A percentile compares a stretch with the other conserved stretches of the same genome.
phyloP scores from a whole-genome alignment of 208 protist genomes.

The Leishmania tarentolae region DNA sequence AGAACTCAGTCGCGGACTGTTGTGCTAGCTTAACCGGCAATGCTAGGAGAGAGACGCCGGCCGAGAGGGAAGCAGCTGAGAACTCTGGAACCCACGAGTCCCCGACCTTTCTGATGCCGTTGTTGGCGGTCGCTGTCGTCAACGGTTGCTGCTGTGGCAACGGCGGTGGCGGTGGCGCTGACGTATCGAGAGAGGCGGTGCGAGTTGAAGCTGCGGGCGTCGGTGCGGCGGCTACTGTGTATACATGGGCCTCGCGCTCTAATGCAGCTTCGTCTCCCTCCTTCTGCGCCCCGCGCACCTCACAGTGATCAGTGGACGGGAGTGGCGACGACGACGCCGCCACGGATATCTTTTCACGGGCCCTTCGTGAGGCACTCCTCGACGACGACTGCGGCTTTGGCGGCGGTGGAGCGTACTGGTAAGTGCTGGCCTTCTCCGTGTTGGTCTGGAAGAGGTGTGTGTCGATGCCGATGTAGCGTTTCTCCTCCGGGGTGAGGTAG shows the following conservation, averaged over 20 bases:
- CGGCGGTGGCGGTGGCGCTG: neutral
- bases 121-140: neutral
- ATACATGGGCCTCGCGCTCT: neutral
- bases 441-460: slow-evolving; percentile 81
- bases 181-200: neutral
- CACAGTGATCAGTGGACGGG: neutral
- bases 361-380: neutral
- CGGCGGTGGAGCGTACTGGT: slow-evolving; percentile 57
- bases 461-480: slow-evolving; percentile 76
- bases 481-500: slow-evolving; percentile 80
- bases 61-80: neutral
- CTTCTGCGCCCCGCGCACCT: neutral
- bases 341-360: neutral
- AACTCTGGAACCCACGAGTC: neutral
- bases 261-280: neutral
- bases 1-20: neutral
- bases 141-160: neutral
- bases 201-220: neutral
- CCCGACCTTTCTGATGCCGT: neutral
- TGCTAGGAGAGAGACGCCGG: neutral
- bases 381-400: neutral
- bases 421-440: slow-evolving; percentile 43
- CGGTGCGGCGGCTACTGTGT: neutral
- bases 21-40: neutral
- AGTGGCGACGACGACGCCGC: neutral